A percentile compares a stretch with the other conserved stretches of the same genome.
Evolutionary conservation across 1,284 basidiomycete species (phyloP).

Genomic region (Paramarasmius palmivorus): DNA sequence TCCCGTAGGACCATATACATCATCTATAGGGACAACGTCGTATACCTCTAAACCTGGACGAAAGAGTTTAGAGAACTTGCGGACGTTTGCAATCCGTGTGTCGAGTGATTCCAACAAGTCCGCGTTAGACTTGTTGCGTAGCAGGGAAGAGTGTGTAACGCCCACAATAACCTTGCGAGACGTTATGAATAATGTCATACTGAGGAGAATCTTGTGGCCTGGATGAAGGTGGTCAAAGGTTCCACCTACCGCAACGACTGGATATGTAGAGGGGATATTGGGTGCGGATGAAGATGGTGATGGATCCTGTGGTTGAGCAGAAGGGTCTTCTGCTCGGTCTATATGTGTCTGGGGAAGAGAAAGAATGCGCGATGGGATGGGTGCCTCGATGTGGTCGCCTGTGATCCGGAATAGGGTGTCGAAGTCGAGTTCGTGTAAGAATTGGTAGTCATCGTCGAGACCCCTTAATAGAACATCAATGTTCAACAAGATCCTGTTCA

Average conservation of each 20-base stretch:
- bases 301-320: not conserved
- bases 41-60: slow-evolving; percentile 57
- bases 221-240: slow-evolving; percentile 98
- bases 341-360: slow-evolving; percentile 27
- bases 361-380: slow-evolving; percentile 37
- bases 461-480: slow-evolving; percentile 67
- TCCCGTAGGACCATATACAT: slow-evolving; percentile 88
- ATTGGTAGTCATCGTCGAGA: slow-evolving; percentile 41
- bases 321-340: not conserved
- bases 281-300: slow-evolving; percentile 11
- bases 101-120: slow-evolving; percentile 70
- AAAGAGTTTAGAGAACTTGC: slow-evolving; percentile 68
- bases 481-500: slow-evolving; percentile 66
- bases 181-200: slow-evolving; percentile 86
- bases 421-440: slow-evolving; percentile 38
- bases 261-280: slow-evolving; percentile 34
- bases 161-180: slow-evolving; percentile 85
- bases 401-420: slow-evolving; percentile 52
- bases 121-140: slow-evolving; percentile 74
- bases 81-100: slow-evolving; percentile 54
- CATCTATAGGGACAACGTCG: slow-evolving; percentile 72
- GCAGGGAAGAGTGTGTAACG: slow-evolving; percentile 77
- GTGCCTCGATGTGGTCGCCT: slow-evolving; percentile 35
- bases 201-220: slow-evolving; percentile 96
- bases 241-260: slow-evolving; percentile 61